Evolutionary conservation across 2,329 filamentous ascomycete genomes (phyloP).

Genomic region (Daldinia sp.): DNA sequence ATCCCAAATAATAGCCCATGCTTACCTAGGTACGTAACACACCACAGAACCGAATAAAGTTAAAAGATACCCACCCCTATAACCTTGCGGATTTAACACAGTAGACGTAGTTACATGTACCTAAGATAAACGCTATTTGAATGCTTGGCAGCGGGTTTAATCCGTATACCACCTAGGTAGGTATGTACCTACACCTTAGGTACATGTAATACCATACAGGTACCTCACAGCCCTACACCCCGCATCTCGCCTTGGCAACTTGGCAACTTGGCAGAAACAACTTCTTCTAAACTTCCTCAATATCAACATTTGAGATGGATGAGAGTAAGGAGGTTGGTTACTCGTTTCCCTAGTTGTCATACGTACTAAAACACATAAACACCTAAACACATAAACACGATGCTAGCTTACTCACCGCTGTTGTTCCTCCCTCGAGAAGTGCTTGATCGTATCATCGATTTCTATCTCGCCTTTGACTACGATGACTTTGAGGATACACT

Average conservation of each 20-base stretch:
- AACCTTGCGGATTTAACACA: background rate
- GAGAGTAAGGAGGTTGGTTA: background rate
- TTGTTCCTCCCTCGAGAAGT: slow-evolving; percentile 44
- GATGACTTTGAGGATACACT: slow-evolving; percentile 43
- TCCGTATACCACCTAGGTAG: background rate
- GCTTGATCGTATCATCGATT: slow-evolving; percentile 46
- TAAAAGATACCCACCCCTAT: background rate
- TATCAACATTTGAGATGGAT: background rate
- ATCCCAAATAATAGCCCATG: no score
- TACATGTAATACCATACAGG: no score
- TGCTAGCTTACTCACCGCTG: slow-evolving; percentile 33
- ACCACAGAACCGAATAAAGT: background rate
- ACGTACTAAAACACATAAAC: background rate
- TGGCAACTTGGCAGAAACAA: background rate
- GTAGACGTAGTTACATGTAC: background rate
- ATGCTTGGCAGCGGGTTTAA: slow-evolving; percentile 11
- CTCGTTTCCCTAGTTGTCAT: background rate
- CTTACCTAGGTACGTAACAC: no score
- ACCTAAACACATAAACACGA: background rate
- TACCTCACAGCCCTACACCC: slow-evolving; percentile 6
- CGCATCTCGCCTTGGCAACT: slow-evolving; percentile 3
- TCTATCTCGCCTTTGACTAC: slow-evolving; percentile 44
- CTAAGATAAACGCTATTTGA: background rate
- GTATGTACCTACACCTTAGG: no score
- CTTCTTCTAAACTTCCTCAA: background rate